Evolutionary conservation across 768 basidiomycete species (phyloP), one percentile per base, ranked within the genome.

Genomic region (Suillus alpinus): DNA sequence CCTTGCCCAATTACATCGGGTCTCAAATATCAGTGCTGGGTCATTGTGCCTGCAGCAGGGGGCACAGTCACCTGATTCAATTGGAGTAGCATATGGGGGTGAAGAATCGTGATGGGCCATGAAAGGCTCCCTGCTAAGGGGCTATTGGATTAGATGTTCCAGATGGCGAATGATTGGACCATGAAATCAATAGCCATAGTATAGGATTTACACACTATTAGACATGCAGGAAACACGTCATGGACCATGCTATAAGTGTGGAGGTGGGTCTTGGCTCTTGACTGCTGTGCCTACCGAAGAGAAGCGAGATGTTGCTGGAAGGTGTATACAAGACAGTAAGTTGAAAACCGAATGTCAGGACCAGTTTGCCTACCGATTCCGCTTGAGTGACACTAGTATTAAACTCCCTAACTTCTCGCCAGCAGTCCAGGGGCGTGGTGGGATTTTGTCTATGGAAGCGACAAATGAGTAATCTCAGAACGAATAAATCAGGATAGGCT

Each of bases 341-440:
- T 39, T 26, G 23, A 43, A 32, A 57, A n/a, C 32, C 44, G 57
- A 36, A 39, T 40, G 14, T n/a, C 59, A 31, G 23, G 18, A 12
- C 7, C 6, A 39, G 16, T 44, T 13, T 16, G 67, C 78, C 60
- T 65, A 89, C 92, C 76, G 88, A 81, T 71, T 93, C 91, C 66
- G 91, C 74, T 56, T 81, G 76, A 20, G 83, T 79, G 18, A 93
- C 89, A 2, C 88, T 82, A 23, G 76, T 73, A 67, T 87, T 92
- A 77, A 94, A 94, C 18, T 77, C 79, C 26, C 75, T 73, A 3
- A 92, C 91, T 68, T 92, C 83, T 60, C 77, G 79, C 86, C 86
- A 90, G 71, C 92, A 94, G 63, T 92, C 82, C 40, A 94, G 73
- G 23, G 91, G 78, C 1, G 80, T 82, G 1, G 75, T 71, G 4